Base-by-base conservation (phyloP, 106 monocot species). In the Dioscorea zingiberensis region DNA sequence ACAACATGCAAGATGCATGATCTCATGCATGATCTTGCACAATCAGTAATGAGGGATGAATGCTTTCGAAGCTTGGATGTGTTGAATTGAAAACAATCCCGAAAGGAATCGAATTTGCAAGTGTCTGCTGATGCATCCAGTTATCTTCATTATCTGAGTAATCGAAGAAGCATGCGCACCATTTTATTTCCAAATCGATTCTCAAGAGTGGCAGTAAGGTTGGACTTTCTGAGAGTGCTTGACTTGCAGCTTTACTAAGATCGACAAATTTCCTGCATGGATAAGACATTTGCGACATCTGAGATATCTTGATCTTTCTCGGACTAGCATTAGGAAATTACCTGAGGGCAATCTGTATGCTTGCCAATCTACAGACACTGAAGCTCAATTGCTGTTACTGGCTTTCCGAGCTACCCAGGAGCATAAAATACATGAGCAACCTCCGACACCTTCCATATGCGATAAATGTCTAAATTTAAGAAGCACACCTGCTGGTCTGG, bases 21-120 rank as follows among this genome's bases (percentile, higher is more conserved):
- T 13, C 51, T 75, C 28, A 60, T 75, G 53, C 60, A 75, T 51
- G 61, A 75, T 24, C 68, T 75, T 38, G 75, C 75, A n/a, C 67
- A 68, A 18, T 59, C 11, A 29, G 49, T 75, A 54, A 28, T 61
- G 24, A 51, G 75, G 13, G 67, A 61, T 68, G 75, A 67, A 68
- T 30, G 30, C 30, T 28, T 68, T 45, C 13, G 4, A 8, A 13
- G 2, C 16, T 47, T 19, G 29, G 5, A 7, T 1, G 21, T 68
- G 51, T 56, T 7, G 27, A 25, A 62, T 16, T 30, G 48, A 48
- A 25, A 44, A 59, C n/a, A 7, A 18, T 27, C 5, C 28, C 54
- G 7, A 30, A 30, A 7, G 30, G 30, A 30, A 30, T 30, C 30
- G 30, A 7, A 30, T 30, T 32, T 30, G 57, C 6, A 55, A 15